Base-by-base conservation (phyloP, 2,329 filamentous ascomycete species). In the Alternaria gansuensis region DNA sequence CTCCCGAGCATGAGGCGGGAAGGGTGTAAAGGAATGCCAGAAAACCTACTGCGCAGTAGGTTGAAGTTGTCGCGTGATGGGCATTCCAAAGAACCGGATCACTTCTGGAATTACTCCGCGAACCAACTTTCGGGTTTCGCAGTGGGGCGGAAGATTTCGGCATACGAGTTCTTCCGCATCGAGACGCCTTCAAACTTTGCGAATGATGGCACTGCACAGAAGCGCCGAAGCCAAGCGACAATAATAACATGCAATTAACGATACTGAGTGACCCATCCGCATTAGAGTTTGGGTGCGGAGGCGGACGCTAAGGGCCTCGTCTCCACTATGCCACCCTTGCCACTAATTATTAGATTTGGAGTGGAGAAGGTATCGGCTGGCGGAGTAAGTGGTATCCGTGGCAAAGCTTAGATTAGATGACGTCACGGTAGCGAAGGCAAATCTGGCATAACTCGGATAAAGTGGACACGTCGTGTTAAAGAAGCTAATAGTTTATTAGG, bases 81-180 rank as follows among this genome's bases (percentile, higher is more conserved):
- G 24, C 29, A 34, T 48, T 48, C 21, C 31, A 48, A 34, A 13
- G 29, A 36, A 48, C 44, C 44, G 31, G 44, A 34, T 48, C 26
- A n/a, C 29, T n/a, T 14, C 44, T 21, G 44, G 44, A 48, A 13
- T 48, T 48, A 4, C 44, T 48, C 44, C 29, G 44, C 23, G 8
- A 24, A 36, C 44, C 13, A 48, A n/a, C 21, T 36, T 36, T 48
- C 5, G 17, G 13, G 13, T 48, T n/a, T n/a, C 4, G 44, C 31
- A 34, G 44, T 48, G 44, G 44, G 34, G 48, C 44, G 44, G 44
- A 48, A 36, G 31, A 48, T 48, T 48, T 48, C 13, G 39, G 26
- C 31, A 36, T 31, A 29, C 24, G 34, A 49, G 53, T 58, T 58
- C 36, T 58, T 54, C 55, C 55, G 55, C 34, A 54, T 33, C 24